Conservation (phyloP, 106 monocot genomes). For the Gastrodia elata region DNA sequence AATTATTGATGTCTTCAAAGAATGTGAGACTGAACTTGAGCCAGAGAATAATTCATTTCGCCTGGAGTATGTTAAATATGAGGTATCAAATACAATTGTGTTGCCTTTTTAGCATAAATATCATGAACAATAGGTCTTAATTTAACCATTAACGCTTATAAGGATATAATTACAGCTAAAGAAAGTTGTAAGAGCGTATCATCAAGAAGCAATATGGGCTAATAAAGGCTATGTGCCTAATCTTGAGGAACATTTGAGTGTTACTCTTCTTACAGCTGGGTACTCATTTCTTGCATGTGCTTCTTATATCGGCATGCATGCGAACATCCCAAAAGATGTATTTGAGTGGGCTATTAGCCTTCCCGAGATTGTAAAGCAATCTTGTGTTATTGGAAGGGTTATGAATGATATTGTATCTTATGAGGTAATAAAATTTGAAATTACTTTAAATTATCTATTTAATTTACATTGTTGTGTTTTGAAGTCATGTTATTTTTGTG, state of each 20-base stretch:
- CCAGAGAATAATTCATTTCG: slow-evolving; percentile 1
- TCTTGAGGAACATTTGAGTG: background rate
- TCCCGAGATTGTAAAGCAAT: background rate
- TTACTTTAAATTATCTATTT: background rate
- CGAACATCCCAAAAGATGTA: background rate
- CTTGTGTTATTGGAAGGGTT: slow-evolving; percentile 1
- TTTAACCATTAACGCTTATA: too few species aligned
- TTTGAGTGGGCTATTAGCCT: slow-evolving; percentile 1
- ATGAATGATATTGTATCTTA: slow-evolving; percentile 1
- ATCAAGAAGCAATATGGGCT: slow-evolving; percentile 1
- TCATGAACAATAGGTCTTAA: too few species aligned
- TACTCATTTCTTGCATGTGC: slow-evolving; percentile 8
- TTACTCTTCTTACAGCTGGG: background rate
- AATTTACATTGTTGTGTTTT: too few species aligned
- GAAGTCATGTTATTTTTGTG: too few species aligned
- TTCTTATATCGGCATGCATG: background rate
- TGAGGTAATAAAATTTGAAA: slow-evolving; percentile 3
- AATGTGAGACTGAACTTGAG: background rate
- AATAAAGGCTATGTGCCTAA: background rate
- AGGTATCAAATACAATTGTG: background rate
- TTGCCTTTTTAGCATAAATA: too few species aligned
- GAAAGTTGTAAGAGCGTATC: background rate
- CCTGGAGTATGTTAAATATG: background rate
- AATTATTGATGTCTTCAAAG: background rate
- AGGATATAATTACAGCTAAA: background rate